Percentiles rank a stretch among this genome's conserved stretches.
phyloP scores from a whole-genome alignment of 495 filamentous ascomycete genomes.

The Neurospora discreta region DNA sequence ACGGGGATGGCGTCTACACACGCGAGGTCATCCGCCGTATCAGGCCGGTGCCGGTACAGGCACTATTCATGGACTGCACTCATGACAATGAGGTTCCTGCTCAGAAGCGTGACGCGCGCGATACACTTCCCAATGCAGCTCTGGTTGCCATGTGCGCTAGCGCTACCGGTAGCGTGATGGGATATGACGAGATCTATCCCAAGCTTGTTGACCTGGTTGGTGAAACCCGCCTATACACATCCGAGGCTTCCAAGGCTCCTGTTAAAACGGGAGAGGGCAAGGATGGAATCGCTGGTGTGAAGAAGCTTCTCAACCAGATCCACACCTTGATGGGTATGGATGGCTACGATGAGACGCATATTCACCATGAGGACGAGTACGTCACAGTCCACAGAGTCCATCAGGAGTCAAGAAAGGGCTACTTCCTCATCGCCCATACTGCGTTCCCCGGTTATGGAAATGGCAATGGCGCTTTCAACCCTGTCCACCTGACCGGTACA shows the following conservation, averaged over 20 bases:
- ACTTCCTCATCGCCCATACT: slow-evolving; percentile 91
- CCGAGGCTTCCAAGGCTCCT: slow-evolving; percentile 50
- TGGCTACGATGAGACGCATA: slow-evolving; percentile 87
- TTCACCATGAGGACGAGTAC: slow-evolving; percentile 92
- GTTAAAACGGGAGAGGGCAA: slow-evolving; percentile 51
- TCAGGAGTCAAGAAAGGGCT: slow-evolving; percentile 77
- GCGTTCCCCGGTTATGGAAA: slow-evolving; percentile 83
- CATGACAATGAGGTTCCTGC: slow-evolving; percentile 97
- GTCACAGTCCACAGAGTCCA: slow-evolving; percentile 94
- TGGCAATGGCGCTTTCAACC: slow-evolving; percentile 60
- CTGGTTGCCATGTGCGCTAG: slow-evolving; percentile 92
- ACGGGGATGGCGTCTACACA: slow-evolving; percentile 8
- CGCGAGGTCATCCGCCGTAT: slow-evolving; percentile 60
- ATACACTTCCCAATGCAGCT: slow-evolving; percentile 92
- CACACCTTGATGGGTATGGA: slow-evolving; percentile 91
- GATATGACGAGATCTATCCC: slow-evolving; percentile 97
- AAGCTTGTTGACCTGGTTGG: slow-evolving; percentile 79
- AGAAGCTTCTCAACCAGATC: slow-evolving; percentile 82
- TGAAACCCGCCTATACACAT: slow-evolving; percentile 73
- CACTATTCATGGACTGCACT: slow-evolving; percentile 97
- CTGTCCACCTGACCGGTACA: slow-evolving; percentile 63
- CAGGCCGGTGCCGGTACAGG: slow-evolving; percentile 72
- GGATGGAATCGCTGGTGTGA: slow-evolving; percentile 78
- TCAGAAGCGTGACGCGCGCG: slow-evolving; percentile 88
- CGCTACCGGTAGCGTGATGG: slow-evolving; percentile 90